Percentiles rank a stretch among this genome's conserved stretches.
phyloP scores from a whole-genome alignment of 768 basidiomycete genomes.

The Leccinellum rugosiceps region DNA sequence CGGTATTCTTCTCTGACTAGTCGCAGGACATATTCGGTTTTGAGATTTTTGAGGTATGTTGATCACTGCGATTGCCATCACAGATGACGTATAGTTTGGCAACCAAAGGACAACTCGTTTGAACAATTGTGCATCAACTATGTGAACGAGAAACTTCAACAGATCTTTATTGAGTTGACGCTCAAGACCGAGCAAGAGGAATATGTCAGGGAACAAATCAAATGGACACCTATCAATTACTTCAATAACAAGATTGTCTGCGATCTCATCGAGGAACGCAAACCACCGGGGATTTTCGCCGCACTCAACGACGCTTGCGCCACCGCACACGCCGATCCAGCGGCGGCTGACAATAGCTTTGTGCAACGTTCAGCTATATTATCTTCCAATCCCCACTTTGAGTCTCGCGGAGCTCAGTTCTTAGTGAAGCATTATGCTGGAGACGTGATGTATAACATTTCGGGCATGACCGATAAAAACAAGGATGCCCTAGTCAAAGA shows the following conservation, averaged over 20 bases:
- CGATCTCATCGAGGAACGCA: conserved; percentile 93
- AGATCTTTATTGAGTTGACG: conserved; percentile 98
- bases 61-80: background rate
- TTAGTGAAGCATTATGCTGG: conserved; percentile 96
- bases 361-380: conserved; percentile 84
- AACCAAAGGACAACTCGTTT: conserved; percentile 84
- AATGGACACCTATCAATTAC: conserved; percentile 99
- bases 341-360: conserved; percentile 96
- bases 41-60: conserved; percentile 87
- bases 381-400: conserved; percentile 88
- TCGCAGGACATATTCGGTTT: conserved; percentile 95
- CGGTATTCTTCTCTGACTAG: background rate
- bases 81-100: conserved; percentile 1
- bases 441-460: conserved; percentile 96
- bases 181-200: conserved; percentile 99
- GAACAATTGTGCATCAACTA: conserved; percentile 99
- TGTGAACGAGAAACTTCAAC: conserved; percentile 99
- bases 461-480: conserved; percentile 99
- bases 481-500: conserved; percentile 97
- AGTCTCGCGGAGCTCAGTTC: conserved; percentile 91
- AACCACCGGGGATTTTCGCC: conserved; percentile 96
- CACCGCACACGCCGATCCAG: conserved; percentile 95
- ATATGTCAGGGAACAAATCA: conserved; percentile 96
- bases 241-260: conserved; percentile 99
- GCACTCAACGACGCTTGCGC: conserved; percentile 99